Percentiles rank a stretch among this genome's conserved stretches.
These are phyloP conservation scores for Cutaneotrichosporon sp. DNA, from an alignment of 1,284 basidiomycete species.

Conservation along the genomic window DNA sequence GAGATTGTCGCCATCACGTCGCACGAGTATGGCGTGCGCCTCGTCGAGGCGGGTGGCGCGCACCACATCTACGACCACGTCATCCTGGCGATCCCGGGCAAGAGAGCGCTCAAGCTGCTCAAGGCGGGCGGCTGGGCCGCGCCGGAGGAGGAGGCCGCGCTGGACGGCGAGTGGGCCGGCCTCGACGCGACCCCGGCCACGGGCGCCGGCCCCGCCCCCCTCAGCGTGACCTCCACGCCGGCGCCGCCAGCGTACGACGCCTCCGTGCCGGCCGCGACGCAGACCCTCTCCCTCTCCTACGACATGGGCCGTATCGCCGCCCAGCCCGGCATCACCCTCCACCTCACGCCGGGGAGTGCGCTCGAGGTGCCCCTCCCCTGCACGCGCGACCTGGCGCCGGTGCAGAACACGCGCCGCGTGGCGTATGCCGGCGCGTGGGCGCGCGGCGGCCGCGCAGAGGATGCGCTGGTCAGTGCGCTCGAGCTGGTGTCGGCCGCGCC, in stretches of 20 bases:
- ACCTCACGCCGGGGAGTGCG: not conserved
- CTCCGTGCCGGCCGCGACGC: conserved; percentile 5
- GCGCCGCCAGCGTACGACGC: conserved; percentile 21
- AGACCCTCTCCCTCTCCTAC: conserved; percentile 64
- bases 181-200: not conserved
- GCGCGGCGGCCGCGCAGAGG: conserved; percentile 73
- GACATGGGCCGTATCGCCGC: conserved; percentile 80
- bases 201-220: not conserved
- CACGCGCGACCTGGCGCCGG: conserved; percentile 34
- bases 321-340: conserved; percentile 54
- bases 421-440: conserved; percentile 74
- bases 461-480: conserved; percentile 67
- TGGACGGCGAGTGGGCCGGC: not conserved
- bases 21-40: conserved; percentile 34
- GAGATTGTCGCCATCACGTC: conserved; percentile 56
- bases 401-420: conserved; percentile 68
- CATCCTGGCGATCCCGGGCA: conserved; percentile 72
- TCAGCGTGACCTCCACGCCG: not conserved
- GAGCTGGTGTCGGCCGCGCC: conserved; percentile 39
- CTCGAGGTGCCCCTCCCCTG: not conserved
- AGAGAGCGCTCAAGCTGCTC: conserved; percentile 65
- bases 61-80: conserved; percentile 67
- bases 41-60: conserved; percentile 40
- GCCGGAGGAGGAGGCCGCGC: conserved; percentile 59
- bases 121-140: conserved; percentile 60